A percentile compares a stretch with the other conserved stretches of the same genome.
phyloP scores from a whole-genome alignment of 169 alveolate species.

The Plasmodium chabaudi region DNA sequence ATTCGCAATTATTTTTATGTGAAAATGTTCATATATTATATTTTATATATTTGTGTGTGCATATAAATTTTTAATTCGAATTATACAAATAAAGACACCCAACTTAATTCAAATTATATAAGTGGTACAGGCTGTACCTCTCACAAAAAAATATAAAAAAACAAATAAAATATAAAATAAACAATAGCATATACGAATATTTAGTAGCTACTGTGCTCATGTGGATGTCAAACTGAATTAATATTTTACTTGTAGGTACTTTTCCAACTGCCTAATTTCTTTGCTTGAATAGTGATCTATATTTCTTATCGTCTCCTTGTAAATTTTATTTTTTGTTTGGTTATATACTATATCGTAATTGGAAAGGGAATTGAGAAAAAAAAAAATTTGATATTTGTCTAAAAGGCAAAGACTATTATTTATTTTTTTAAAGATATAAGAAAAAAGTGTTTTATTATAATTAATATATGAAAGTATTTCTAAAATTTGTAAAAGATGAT shows the following conservation, averaged over 20 bases:
- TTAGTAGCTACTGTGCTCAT: too few relatives aligned
- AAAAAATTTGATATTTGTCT: conserved; percentile 56
- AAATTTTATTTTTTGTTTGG: conserved; percentile 33
- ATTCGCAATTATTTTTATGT: not conserved
- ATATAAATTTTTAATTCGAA: not conserved
- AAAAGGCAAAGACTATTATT: conserved; percentile 38
- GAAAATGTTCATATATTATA: not conserved
- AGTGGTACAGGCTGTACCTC: too few relatives aligned
- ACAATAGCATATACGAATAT: too few relatives aligned
- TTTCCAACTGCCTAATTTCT: conserved; percentile 46
- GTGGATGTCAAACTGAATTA: not conserved
- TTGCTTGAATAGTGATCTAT: conserved; percentile 31
- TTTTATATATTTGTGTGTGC: not conserved
- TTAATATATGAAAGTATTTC: conserved; percentile 67
- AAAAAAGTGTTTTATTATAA: conserved; percentile 61
- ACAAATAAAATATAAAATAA: too few relatives aligned
- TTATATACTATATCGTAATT: conserved; percentile 49
- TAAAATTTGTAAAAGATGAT: conserved; percentile 57
- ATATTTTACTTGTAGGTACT: conserved; percentile 20
- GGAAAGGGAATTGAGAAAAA: conserved; percentile 52
- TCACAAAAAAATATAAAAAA: too few relatives aligned
- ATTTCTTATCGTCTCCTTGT: not conserved
- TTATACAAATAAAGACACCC: too few relatives aligned
- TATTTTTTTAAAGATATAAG: conserved; percentile 60
- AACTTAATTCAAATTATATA: too few relatives aligned